Percentiles rank a stretch among this genome's conserved stretches.
Conservation (phyloP, 345 rosid genomes). For the Chamaenerion angustifolium region DNA sequence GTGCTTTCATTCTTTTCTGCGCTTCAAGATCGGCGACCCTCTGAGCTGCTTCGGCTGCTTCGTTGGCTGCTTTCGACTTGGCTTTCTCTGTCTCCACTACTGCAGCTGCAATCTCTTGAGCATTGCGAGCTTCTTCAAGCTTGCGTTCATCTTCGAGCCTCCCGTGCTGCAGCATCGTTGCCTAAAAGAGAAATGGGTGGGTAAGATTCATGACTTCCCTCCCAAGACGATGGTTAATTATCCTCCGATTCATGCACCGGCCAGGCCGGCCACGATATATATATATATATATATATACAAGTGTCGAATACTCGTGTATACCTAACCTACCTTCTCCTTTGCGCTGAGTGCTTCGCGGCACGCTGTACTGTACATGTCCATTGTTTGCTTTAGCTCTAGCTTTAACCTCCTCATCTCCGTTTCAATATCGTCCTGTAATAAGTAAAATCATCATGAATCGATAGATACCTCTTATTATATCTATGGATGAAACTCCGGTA, state of each 20-base stretch:
- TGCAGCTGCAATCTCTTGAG: conserved; percentile 55
- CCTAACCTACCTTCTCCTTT: conserved; percentile 79
- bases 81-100: conserved; percentile 47
- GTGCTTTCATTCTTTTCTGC: conserved; percentile 36
- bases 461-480: too few species aligned
- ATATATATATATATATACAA: too few species aligned
- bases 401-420: conserved; percentile 72
- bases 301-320: too few species aligned
- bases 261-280: too few species aligned
- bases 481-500: too few species aligned
- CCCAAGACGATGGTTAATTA: too few species aligned
- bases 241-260: too few species aligned
- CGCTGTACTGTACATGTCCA: conserved; percentile 68
- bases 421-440: conserved; percentile 62
- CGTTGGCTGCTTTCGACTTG: conserved; percentile 44
- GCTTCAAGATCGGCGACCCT: conserved; percentile 49
- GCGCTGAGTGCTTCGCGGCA: conserved; percentile 80
- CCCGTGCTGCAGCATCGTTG: conserved; percentile 57
- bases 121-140: conserved; percentile 38
- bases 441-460: too few species aligned
- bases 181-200: conserved; percentile 23
- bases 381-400: conserved; percentile 75
- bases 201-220: too few species aligned
- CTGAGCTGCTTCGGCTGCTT: conserved; percentile 55
- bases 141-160: conserved; percentile 45